A percentile compares a stretch with the other conserved stretches of the same genome.
Evolutionary conservation across 352 stramenopile species (phyloP).

Genomic region (Pythium plurisporium): DNA sequence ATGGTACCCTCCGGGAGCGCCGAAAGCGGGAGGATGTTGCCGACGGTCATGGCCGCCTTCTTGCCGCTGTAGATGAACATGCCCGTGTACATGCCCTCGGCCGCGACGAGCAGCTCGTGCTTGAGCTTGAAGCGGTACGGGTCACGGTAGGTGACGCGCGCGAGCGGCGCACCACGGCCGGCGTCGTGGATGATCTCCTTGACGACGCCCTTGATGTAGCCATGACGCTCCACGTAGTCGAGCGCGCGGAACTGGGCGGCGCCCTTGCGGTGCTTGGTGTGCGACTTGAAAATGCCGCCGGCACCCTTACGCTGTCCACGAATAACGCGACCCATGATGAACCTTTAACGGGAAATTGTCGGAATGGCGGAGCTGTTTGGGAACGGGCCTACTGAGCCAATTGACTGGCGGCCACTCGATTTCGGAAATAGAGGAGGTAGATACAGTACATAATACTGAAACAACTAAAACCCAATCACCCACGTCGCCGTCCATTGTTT

Average conservation of each 20-base stretch:
- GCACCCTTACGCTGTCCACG: constrained; percentile 87
- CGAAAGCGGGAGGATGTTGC: constrained; percentile 96
- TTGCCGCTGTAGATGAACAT: constrained; percentile 98
- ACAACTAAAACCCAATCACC: constrained; percentile 3
- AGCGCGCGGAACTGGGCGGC: constrained; percentile 65
- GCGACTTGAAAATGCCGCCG: constrained; percentile 80
- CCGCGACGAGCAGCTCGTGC: constrained; percentile 96
- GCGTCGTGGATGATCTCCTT: constrained; percentile 99
- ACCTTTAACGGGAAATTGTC: constrained; percentile 67
- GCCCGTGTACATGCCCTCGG: constrained; percentile 98
- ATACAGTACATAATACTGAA: neutral
- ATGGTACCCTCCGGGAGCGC: constrained; percentile 98
- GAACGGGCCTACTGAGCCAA: no score
- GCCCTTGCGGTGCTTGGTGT: constrained; percentile 78
- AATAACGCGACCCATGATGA: constrained; percentile 85
- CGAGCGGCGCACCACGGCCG: constrained; percentile 95
- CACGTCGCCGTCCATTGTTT: no score
- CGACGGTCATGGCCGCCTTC: constrained; percentile 93
- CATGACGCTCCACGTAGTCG: constrained; percentile 92
- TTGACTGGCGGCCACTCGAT: constrained; percentile 21
- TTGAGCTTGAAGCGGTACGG: constrained; percentile 89
- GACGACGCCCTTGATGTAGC: constrained; percentile 98
- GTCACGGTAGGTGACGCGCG: constrained; percentile 93
- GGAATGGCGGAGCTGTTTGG: constrained; percentile 42
- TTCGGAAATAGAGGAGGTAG: constrained; percentile 7